Evolutionary conservation across 495 filamentous ascomycete species (phyloP), one percentile per base, ranked within the genome.

Genomic region (Rusavskia elegans): DNA sequence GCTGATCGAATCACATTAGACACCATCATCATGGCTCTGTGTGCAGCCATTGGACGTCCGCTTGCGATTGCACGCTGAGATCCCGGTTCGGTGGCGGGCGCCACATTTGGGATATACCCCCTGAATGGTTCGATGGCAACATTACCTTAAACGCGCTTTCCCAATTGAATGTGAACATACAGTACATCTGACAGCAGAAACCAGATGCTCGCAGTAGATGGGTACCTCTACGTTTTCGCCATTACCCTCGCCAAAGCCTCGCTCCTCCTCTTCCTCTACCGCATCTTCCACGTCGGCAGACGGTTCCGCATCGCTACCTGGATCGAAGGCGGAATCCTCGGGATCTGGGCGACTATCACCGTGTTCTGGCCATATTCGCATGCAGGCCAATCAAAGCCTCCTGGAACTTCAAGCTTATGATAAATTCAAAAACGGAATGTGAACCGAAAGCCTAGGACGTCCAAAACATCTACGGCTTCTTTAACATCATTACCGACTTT

Each of bases 261-360:
- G 35, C 35, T 55, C 27, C 48, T 55, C 1, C 23, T 55, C 35
- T 55, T 55, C 27, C 39, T 51, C 19, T 55, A 55, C 32, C 53
- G 53, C 7, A 55, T 55, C 5, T 55, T 55, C 48, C 25, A 50
- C 19, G 39, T 55, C 46, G 32, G 14, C 27, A 17, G 25, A 8
- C 35, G 29, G 13, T 55, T 55, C 39, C 46, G 48, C 11, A 49
- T 37, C 30, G 32, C 48, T 9, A 23, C 48, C 6, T 51, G 53
- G 53, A 30, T 44, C 0, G 9, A 38, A 2, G 53, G 53, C 21
- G 46, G 23, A 11, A 20, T 55, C 19, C 41, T 55, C n/a, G 16
- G n/a, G 0, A 20, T 55, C 2, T 51, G 46, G 53, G 16, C 48
- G 4, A 17, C 23, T 0, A 16, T 37, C 17, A 37, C 48, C 16